phyloP scores from a whole-genome alignment of 257 asterid genomes.

The Parsonsia alboflavescens region DNA sequence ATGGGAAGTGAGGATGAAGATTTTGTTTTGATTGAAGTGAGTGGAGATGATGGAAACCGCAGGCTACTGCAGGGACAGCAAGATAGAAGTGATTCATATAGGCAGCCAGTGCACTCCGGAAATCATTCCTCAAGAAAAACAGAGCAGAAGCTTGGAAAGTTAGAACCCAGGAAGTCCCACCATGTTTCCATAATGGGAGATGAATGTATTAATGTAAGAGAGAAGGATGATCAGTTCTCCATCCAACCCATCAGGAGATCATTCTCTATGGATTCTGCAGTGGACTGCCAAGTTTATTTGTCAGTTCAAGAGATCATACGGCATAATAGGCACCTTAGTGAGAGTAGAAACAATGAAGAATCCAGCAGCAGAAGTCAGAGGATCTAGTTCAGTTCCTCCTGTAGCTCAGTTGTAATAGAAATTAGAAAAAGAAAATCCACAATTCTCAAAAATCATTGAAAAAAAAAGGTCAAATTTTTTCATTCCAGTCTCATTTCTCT shows the following conservation, averaged over 20 bases:
- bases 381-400: constrained; percentile 58
- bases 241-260: constrained; percentile 72
- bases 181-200: constrained; percentile 82
- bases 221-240: constrained; percentile 45
- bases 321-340: constrained; percentile 31
- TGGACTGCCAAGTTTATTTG: constrained; percentile 42
- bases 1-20: constrained; percentile 41
- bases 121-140: constrained; percentile 42
- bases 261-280: constrained; percentile 85
- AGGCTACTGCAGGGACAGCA: constrained; percentile 14
- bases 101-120: constrained; percentile 30
- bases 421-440: not conserved
- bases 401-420: constrained; percentile 22
- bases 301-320: constrained; percentile 58
- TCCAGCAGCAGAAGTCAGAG: constrained; percentile 59
- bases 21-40: constrained; percentile 43
- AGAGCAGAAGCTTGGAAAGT: constrained; percentile 29
- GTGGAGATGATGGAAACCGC: constrained; percentile 21
- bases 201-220: constrained; percentile 52
- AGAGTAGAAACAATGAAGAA: constrained; percentile 37
- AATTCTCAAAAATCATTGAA: not conserved
- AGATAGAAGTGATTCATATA: constrained; percentile 36
- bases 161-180: constrained; percentile 35
- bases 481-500: too few species aligned
- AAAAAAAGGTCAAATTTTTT: not conserved